Base-by-base conservation (phyloP, 352 stramenopile species). In the Pilasporangium apinafurcum region DNA sequence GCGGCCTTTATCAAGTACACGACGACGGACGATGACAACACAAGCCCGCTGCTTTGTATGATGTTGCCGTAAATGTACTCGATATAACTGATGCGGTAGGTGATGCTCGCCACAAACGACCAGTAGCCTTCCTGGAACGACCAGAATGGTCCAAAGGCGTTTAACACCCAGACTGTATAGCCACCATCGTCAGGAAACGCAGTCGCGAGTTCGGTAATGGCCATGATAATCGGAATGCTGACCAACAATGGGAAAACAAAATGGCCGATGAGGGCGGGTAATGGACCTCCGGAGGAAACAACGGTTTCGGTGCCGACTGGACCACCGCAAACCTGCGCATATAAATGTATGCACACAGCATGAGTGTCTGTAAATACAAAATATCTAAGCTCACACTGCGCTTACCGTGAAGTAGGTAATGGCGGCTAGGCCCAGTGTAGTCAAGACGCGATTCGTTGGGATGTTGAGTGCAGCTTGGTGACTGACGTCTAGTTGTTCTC, bases 161-260 rank as follows among this genome's bases (percentile, higher is more conserved):
- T 70, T 44, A 89, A 61, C 3, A 96, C 83, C 89, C 89, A 97
- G 10, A 84, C 73, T 3, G 92, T 75, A 44, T 73, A 91, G 33
- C 66, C 85, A 12, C 58, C 62, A 35, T 73, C 51, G 28, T 96
- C 83, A 0, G 82, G 85, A 59, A 95, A 95, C 5, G 86, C 64
- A 0, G 78, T 78, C 10, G 71, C 80, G 18, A 98, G 62, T 65
- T 97, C 87, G 14, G 88, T 79, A 13, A 90, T 91, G 16, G 97
- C 80, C 24, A 92, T 56, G 8, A 74, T 75, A 49, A 95, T 83
- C 17, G 86, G 87, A 14, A 96, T 37, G 1, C 59, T 82, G 79
- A 86, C 95, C 6, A 96, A 28, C 5, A 96, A 55, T 3, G 86
- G 83, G 22, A 95, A 74, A 5, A 96, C 13, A 1, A 83, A 9